Base-by-base conservation (phyloP, 371 early-diverging fungal genomes). In the Fennellomyces sp. region DNA sequence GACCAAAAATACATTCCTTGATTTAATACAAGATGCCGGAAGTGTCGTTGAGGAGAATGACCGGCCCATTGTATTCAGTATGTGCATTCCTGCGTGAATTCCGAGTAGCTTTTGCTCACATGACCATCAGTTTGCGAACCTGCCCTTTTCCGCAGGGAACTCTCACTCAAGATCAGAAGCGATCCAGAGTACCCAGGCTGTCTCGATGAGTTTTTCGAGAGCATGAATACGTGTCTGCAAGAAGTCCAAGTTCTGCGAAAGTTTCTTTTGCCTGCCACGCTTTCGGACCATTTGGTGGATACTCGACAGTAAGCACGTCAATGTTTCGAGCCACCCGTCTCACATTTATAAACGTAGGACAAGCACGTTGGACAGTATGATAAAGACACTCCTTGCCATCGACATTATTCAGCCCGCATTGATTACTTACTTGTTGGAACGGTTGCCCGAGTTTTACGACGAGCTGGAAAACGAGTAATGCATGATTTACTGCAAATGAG, bases 371-470 rank as follows among this genome's bases (percentile, higher is more conserved):
- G 89, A 89, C 17, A 91, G 90, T 63, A 60, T 88, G 28, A 76
- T 87, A 38, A 84, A 85, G 39, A 74, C 84, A 8, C 58, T 92
- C 27, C 63, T 92, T 11, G 76, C 82, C 6, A 78, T 90, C 11
- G 90, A 90, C 47, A 61, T 73, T 12, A 39, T 92, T 13, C 92
- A 92, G 50, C 63, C 87, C 0, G 72, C 77, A 2, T 60, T 90
- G 5, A 79, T 90, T 25, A 76, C 73, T 5, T 73, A 76, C n/a
- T 64, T 92, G 5, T 59, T 92, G 42, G 90, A 92, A 42, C 69
- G 84, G 66, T 70, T 90, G 10, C 82, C 89, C 15, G 88, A 83
- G 35, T 88, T 83, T 57, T 78, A 87, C 31, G 81, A 83, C 56
- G 84, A 85, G 27, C 73, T 85, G 51, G 86, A 84, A 57, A 73